Evolutionary conservation across 805 yeast genomes (phyloP), one percentile per base, ranked within the genome.

Genomic region (Saccharomyces jurei): DNA sequence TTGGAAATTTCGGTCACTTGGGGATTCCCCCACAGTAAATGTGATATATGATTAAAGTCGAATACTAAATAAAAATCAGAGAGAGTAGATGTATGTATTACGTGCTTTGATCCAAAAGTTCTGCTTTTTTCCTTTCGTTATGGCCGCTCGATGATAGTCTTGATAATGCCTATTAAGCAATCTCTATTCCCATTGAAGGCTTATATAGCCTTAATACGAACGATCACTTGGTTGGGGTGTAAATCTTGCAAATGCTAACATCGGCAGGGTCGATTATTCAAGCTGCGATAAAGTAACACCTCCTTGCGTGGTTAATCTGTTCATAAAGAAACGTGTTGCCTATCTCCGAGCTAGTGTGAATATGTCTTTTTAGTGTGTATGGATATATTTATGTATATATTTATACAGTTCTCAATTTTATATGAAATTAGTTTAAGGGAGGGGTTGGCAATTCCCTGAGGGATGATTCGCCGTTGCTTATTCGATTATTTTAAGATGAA

Each of bases 91-190:
- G 29, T 28, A 28, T 28, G 1, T 28, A 6, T 28, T 28, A 28
- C 10, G 10, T 28, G 5, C 10, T 28, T 29, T 9, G 3, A 13
- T 10, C 3, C 11, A 29, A 29, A 29, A 29, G 13, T 29, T 29
- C 10, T 13, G 13, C 11, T 29, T 29, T 31, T 3, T 31, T 6
- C 14, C 36, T n/a, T 21, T 14, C 36, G 57, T 30, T 56, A 55
- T 3, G 96, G 96, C 4, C 96, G 96, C 52, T 80, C 84, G 59
- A 89, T 90, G 64, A 89, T 81, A 58, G 87, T 84, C 75, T 89
- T 89, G 63, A 89, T 83, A 54, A 86, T 86, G 17, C 70, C 70
- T 58, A 78, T 72, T 49, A 91, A 91, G 46, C 78, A 75, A 58
- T 80, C 78, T n/a, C 83, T 83, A 48, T 78, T 75, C 56, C 69